Conservation (phyloP, 495 filamentous ascomycete genomes). For the Apodospora peruviana region DNA sequence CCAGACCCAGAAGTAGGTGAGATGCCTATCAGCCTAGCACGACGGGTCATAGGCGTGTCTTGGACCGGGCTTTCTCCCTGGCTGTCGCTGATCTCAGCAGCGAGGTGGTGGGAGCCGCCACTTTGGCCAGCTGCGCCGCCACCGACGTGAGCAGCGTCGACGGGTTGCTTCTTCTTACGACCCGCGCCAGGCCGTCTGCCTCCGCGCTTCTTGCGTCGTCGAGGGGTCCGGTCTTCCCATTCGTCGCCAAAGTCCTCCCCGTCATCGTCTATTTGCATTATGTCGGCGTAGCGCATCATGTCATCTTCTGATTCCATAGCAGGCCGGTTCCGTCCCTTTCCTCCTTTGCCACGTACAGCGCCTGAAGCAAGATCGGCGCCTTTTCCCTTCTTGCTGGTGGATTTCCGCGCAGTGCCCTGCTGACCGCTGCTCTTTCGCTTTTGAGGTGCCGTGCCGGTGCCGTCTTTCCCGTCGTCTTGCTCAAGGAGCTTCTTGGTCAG, state of each 20-base stretch:
- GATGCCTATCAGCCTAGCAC: no score
- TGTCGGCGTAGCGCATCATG: conserved; percentile 5
- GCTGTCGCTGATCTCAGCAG: conserved; percentile 18
- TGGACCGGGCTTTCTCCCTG: conserved; percentile 7
- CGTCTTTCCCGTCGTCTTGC: conserved; percentile 26
- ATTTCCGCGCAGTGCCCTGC: conserved; percentile 14
- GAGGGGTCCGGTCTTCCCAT: conserved; percentile 4
- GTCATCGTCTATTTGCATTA: conserved; percentile 6
- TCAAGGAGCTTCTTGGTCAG: conserved; percentile 45
- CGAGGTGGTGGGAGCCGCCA: background rate
- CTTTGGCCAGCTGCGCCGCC: conserved; percentile 1
- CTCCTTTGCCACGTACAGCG: background rate
- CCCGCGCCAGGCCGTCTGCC: conserved; percentile 24
- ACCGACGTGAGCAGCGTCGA: background rate
- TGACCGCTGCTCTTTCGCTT: conserved; percentile 18
- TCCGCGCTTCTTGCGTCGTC: conserved; percentile 21
- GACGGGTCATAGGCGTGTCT: conserved; percentile 12
- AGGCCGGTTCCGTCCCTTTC: background rate
- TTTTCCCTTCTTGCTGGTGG: conserved; percentile 15
- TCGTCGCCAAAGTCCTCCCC: conserved; percentile 20
- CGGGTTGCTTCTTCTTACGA: conserved; percentile 20
- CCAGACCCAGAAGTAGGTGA: background rate
- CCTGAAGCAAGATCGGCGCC: conserved; percentile 7
- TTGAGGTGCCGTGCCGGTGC: background rate
- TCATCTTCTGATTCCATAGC: conserved; percentile 8